These are phyloP conservation scores for Grosmannia huntii DNA, from an alignment of 2,329 filamentous ascomycete species.

Conservation along the genomic window DNA sequence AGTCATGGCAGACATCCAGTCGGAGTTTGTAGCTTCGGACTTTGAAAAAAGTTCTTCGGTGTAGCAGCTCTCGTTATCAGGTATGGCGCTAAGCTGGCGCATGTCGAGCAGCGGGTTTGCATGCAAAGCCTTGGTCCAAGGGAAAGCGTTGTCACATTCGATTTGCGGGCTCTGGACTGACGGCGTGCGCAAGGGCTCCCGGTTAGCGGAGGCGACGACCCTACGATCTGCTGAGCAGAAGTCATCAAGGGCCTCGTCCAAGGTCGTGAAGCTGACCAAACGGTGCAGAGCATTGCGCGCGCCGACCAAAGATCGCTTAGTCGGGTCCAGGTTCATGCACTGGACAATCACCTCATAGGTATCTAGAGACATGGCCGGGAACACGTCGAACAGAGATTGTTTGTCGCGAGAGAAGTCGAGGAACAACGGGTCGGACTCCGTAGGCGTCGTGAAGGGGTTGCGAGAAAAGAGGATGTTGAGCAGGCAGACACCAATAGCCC, in stretches of 20 bases:
- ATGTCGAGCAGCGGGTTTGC: constrained; percentile 56
- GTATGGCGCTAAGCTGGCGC: constrained; percentile 79
- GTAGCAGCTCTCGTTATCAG: constrained; percentile 64
- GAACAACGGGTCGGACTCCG: constrained; percentile 83
- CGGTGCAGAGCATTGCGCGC: constrained; percentile 68
- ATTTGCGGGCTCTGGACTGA: constrained; percentile 81
- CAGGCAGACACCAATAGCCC: constrained; percentile 93
- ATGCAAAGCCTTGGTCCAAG: constrained; percentile 86
- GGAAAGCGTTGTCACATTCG: constrained; percentile 63
- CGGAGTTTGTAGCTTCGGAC: constrained; percentile 52
- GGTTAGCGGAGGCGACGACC: constrained; percentile 71
- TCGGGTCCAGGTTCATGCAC: constrained; percentile 83
- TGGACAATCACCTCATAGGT: constrained; percentile 88
- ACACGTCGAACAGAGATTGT: constrained; percentile 94
- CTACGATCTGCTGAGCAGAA: constrained; percentile 78
- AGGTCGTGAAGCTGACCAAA: constrained; percentile 81
- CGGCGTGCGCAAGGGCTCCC: constrained; percentile 88
- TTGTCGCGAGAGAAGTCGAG: constrained; percentile 87
- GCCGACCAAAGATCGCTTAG: constrained; percentile 69
- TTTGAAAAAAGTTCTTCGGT: constrained; percentile 75
- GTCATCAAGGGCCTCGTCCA: constrained; percentile 83
- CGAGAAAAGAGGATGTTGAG: constrained; percentile 94
- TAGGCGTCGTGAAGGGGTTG: constrained; percentile 88
- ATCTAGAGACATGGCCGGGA: constrained; percentile 96
- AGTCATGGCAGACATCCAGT: constrained; percentile 69